Base-by-base conservation (phyloP, 2,329 filamentous ascomycete genomes). In the Fusarium praegraminearum region DNA sequence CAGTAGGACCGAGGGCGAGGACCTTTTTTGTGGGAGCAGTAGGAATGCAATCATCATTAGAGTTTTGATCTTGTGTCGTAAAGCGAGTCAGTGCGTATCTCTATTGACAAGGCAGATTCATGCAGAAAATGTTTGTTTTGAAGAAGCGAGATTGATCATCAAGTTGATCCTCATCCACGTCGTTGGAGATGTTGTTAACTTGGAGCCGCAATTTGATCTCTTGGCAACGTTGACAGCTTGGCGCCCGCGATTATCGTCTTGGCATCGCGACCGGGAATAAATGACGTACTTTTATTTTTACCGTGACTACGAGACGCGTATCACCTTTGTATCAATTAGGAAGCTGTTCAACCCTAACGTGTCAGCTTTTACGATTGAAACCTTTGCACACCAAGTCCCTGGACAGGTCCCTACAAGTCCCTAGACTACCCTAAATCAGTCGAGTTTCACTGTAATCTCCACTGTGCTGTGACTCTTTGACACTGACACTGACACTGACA, bases 151-250 rank as follows among this genome's bases (percentile, higher is more conserved):
- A 30, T 43, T 24, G 58, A 30, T n/a, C 2, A 1, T 7, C 11
- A 12, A 15, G 3, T 11, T 30, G 28, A 30, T 10, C 3, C 11
- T 30, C 3, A 30, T 30, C 13, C 16, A n/a, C 15, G 15, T 28
- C 16, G 28, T 30, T 30, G 28, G 28, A 30, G 28, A 30, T 30
- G 28, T 30, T 30, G 3, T 30, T 1, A 30, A 30, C 28, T 30
- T 30, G 28, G 41, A 65, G 16, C 62, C 62, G 53, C 12, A 13
- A 24, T 59, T 60, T 40, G 45, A 30, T 60, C 53, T 60, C 62
- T 65, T 65, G 62, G 62, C 62, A 59, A 26, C 41, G n/a, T 33
- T 58, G 61, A 49, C 62, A 60, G 61, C 62, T 65, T 65, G 62
- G 62, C 62, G 30, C 30, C 30, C 26, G 38, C 13, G 24, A 38